A percentile compares a stretch with the other conserved stretches of the same genome.
Evolutionary conservation across 176 grass and related monocot genomes (phyloP).

Genomic region (Cenchrus americanus): DNA sequence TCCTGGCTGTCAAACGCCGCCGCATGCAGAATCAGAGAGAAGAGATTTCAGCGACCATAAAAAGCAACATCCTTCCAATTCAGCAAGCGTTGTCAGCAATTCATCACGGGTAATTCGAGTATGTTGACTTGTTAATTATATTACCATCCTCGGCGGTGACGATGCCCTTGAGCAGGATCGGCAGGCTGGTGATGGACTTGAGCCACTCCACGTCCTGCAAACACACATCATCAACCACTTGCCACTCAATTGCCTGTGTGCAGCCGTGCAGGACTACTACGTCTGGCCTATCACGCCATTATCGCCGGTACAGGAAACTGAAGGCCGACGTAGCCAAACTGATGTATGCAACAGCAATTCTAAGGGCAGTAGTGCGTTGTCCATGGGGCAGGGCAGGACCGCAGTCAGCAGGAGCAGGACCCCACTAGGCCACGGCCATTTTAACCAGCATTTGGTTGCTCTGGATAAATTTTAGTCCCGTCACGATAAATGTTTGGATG

Average conservation of each 20-base stretch:
- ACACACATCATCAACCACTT: not conserved
- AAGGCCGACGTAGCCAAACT: not conserved
- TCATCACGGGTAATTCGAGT: not conserved
- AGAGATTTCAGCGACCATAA: not conserved
- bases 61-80: not conserved
- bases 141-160: slow-evolving; percentile 84
- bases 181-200: slow-evolving; percentile 77
- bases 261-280: not conserved
- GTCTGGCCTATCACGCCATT: not conserved
- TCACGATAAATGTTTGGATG: too few species aligned
- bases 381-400: not conserved
- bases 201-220: slow-evolving; percentile 80
- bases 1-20: slow-evolving; percentile 51
- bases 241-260: not conserved
- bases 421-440: not conserved
- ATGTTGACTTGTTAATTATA: too few species aligned
- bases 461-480: too few species aligned
- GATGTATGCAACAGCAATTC: slow-evolving; percentile 17
- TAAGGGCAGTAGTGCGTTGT: slow-evolving; percentile 1
- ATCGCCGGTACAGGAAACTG: not conserved
- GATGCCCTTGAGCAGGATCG: slow-evolving; percentile 81
- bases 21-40: not conserved
- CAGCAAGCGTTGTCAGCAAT: not conserved
- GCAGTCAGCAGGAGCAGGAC: too few species aligned
- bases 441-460: not conserved